Evolutionary conservation across 1,284 basidiomycete species (phyloP).

Genomic region (Boletus semigastroideus): DNA sequence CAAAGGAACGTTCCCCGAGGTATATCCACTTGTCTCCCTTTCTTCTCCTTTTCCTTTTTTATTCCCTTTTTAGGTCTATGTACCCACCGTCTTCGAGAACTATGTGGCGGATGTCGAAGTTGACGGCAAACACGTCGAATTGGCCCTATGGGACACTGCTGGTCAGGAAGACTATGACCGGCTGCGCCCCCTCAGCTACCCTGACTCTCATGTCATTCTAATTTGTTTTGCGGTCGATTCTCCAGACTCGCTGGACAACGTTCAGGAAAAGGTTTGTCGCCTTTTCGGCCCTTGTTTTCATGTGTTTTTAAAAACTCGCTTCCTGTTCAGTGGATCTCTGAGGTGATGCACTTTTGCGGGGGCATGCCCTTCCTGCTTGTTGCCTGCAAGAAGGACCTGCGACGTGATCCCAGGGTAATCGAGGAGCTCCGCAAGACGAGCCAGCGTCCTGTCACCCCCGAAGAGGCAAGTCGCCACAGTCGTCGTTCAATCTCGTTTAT

Average conservation of each 20-base stretch:
- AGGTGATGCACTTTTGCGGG: constrained; percentile 91
- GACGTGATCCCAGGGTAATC: constrained; percentile 76
- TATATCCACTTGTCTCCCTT: constrained; percentile 30
- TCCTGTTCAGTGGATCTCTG: constrained; percentile 79
- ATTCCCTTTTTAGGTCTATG: constrained; percentile 67
- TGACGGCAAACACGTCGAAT: constrained; percentile 88
- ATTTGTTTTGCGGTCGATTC: constrained; percentile 94
- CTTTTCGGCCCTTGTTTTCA: not conserved
- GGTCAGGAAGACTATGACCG: constrained; percentile 92
- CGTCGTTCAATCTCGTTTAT: not conserved
- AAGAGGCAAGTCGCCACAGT: constrained; percentile 50
- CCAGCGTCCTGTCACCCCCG: constrained; percentile 77
- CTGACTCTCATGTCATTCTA: constrained; percentile 90
- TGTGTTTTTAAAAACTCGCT: constrained; percentile 6
- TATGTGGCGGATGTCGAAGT: constrained; percentile 90
- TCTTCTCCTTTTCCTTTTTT: not conserved
- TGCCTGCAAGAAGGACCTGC: constrained; percentile 90
- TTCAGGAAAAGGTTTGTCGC: constrained; percentile 84
- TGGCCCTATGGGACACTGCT: constrained; percentile 95
- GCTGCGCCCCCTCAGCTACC: constrained; percentile 87
- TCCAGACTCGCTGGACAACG: constrained; percentile 91
- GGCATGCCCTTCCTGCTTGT: constrained; percentile 88
- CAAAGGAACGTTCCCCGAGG: constrained; percentile 94
- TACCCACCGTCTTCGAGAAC: constrained; percentile 92
- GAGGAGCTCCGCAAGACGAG: constrained; percentile 81